Evolutionary conservation across 257 asterid genomes (phyloP), one percentile per base, ranked within the genome.

Genomic region (Solanum bukasovii): DNA sequence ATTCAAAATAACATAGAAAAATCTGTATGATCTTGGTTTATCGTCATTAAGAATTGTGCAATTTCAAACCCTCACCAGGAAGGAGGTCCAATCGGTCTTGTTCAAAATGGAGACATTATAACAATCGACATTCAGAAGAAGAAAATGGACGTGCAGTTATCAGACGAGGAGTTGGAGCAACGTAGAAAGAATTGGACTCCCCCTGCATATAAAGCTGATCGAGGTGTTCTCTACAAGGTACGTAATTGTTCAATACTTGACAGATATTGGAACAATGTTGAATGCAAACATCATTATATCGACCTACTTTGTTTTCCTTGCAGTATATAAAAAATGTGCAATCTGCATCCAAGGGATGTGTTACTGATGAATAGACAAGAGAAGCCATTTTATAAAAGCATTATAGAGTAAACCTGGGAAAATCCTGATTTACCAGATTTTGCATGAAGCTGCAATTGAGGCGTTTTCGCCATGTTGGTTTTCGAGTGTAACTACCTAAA

Each of bases 151-250:
- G 98, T 94, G 38, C 89, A 90, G 31, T 88, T 97, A 86, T 90
- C 98, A 27, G 98, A 93, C 2, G 92, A 85, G 9, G 98, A 95
- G 89, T 88, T 97, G 63, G 91, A 90, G 13, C 94, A 92, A 71
- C 95, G 99, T 38, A 93, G 96, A 92, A 93, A 92, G 96, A 92
- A 83, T 87, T 97, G 98, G 99, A 88, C 87, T 2, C 91, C 98
- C 5, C 95, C 98, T 42, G 89, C 98, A 49, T 94, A 93, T 75
- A 96, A 93, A 87, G 99, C 99, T 37, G 92, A 90, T 25, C 92
- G 95, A 44, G 99, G 99, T 61, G 98, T 95, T 87, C 96, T 97
- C 10, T 96, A 92, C 93, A 97, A 96, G 99, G 99, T 96, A 88
- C 7, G 81, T 56, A 7, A 31, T 34, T 33, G 59, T 84, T 65